These are phyloP conservation scores for Ilex aquifolium DNA, from an alignment of 257 asterid species.

Conservation along the genomic window DNA sequence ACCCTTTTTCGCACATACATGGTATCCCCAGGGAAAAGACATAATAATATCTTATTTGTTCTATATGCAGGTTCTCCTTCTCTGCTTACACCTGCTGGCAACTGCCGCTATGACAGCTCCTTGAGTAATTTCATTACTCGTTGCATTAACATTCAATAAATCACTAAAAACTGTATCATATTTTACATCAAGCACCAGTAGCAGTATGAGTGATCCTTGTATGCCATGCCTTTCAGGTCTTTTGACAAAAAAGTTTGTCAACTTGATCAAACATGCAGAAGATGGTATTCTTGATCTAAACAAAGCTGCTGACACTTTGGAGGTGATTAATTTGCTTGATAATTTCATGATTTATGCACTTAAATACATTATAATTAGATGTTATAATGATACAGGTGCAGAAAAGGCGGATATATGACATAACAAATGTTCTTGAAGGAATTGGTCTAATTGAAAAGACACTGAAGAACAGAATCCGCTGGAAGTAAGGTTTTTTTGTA, in stretches of 20 bases:
- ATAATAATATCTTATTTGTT: slow-evolving; percentile 6
- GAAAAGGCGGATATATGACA: slow-evolving; percentile 77
- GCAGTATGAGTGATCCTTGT: neutral
- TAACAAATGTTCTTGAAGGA: slow-evolving; percentile 94
- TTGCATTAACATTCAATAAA: neutral
- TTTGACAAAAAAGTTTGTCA: slow-evolving; percentile 39
- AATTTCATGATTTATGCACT: neutral
- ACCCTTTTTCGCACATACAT: neutral
- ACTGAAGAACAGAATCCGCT: slow-evolving; percentile 65
- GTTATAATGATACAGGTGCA: slow-evolving; percentile 36
- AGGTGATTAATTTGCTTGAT: slow-evolving; percentile 26
- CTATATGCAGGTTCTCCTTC: slow-evolving; percentile 66
- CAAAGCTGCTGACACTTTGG: slow-evolving; percentile 75
- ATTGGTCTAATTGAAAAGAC: slow-evolving; percentile 92
- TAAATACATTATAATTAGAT: neutral
- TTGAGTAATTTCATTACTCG: slow-evolving; percentile 39
- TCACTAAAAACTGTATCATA: neutral
- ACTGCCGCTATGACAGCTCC: slow-evolving; percentile 93
- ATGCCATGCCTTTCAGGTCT: slow-evolving; percentile 28
- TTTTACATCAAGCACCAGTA: neutral
- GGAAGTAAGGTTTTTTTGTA: slow-evolving; percentile 38
- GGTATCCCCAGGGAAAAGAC: neutral
- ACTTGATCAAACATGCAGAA: slow-evolving; percentile 47
- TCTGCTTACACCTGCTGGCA: slow-evolving; percentile 81
- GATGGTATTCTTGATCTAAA: slow-evolving; percentile 88